A percentile compares a stretch with the other conserved stretches of the same genome.
Conservation (phyloP, 345 rosid species). For the Trapa bicornis region DNA sequence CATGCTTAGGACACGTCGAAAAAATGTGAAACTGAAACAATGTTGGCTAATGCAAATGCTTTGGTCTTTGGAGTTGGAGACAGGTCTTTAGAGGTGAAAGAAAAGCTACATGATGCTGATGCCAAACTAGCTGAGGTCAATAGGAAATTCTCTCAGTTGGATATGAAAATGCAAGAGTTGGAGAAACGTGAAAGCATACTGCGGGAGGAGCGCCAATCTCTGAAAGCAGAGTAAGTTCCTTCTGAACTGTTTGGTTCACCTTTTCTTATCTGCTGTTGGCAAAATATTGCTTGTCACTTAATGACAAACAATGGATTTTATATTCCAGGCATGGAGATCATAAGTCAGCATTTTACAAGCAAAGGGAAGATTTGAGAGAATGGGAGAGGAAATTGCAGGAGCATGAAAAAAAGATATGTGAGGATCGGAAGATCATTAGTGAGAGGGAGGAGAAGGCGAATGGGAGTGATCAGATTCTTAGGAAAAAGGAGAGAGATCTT, state of each 20-base stretch:
- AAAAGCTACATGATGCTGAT: slow-evolving; percentile 38
- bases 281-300: not conserved
- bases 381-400: slow-evolving; percentile 57
- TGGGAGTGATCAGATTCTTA: slow-evolving; percentile 34
- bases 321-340: slow-evolving; percentile 63
- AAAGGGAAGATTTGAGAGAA: slow-evolving; percentile 59
- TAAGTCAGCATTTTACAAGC: slow-evolving; percentile 46
- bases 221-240: slow-evolving; percentile 48
- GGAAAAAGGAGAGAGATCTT: slow-evolving; percentile 41
- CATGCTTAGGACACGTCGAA: slow-evolving; percentile 36
- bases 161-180: slow-evolving; percentile 54
- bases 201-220: slow-evolving; percentile 51
- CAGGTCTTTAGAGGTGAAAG: slow-evolving; percentile 46
- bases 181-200: slow-evolving; percentile 52
- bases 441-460: slow-evolving; percentile 42
- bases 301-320: not conserved
- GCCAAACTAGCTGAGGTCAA: slow-evolving; percentile 54
- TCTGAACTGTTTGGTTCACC: not conserved
- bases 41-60: slow-evolving; percentile 48
- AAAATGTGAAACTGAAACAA: slow-evolving; percentile 49
- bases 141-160: slow-evolving; percentile 50
- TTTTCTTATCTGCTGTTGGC: not conserved
- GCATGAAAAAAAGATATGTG: slow-evolving; percentile 36
- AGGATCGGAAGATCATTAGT: slow-evolving; percentile 37
- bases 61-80: slow-evolving; percentile 46